These are phyloP conservation scores for Candida sp. DNA, from an alignment of 1,139 yeast species.

Conservation along the genomic window DNA sequence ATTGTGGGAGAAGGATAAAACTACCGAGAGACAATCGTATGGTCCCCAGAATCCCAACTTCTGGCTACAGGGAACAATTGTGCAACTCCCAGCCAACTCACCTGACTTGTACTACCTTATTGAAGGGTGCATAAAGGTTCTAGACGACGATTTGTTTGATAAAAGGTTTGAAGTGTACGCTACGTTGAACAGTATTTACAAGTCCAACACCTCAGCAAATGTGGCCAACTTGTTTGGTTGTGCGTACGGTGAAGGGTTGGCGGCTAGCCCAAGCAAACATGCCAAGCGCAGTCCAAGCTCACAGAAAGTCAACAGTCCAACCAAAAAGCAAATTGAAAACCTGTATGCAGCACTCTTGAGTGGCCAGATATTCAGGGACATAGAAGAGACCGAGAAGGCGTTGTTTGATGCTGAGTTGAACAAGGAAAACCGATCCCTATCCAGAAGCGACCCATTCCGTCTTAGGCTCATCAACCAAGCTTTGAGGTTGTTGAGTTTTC, in stretches of 20 bases:
- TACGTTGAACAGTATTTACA: slow-evolving; percentile 52
- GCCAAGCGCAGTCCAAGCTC: slow-evolving; percentile 4
- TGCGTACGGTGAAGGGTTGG: not conserved
- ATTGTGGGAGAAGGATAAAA: slow-evolving; percentile 21
- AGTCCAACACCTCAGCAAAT: slow-evolving; percentile 29
- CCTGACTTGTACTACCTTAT: slow-evolving; percentile 32
- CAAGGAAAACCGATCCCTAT: slow-evolving; percentile 21
- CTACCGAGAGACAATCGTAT: slow-evolving; percentile 11
- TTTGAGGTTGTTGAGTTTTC: slow-evolving; percentile 34
- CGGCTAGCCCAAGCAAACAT: slow-evolving; percentile 1
- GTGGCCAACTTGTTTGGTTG: slow-evolving; percentile 13
- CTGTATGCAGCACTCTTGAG: slow-evolving; percentile 18
- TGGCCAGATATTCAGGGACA: slow-evolving; percentile 32
- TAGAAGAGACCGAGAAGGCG: slow-evolving; percentile 27
- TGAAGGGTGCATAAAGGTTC: slow-evolving; percentile 43
- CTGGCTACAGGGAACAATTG: slow-evolving; percentile 61
- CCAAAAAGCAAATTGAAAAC: slow-evolving; percentile 3
- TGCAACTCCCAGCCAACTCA: slow-evolving; percentile 43
- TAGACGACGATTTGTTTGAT: slow-evolving; percentile 35
- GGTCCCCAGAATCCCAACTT: slow-evolving; percentile 36
- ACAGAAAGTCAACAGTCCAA: slow-evolving; percentile 2
- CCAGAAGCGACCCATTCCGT: slow-evolving; percentile 40
- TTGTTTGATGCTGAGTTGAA: slow-evolving; percentile 22
- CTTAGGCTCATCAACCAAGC: slow-evolving; percentile 45
- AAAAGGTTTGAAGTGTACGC: slow-evolving; percentile 71